Conservation (phyloP, 1,284 basidiomycete genomes). For the Tranzscheliella williamsii region DNA sequence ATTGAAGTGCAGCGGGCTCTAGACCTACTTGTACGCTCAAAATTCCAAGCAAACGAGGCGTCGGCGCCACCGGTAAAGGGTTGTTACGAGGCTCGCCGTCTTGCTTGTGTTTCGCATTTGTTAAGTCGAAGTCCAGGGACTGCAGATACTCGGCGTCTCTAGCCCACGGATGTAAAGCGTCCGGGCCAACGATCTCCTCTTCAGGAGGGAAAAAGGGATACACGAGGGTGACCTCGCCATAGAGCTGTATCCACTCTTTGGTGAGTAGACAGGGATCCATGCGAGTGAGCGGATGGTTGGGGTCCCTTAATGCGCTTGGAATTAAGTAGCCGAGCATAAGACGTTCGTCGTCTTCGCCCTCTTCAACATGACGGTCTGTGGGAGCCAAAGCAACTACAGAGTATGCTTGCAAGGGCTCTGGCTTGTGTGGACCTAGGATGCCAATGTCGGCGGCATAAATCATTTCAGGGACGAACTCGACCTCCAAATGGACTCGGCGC, state of each 20-base stretch:
- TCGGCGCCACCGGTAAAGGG: constrained; percentile 2
- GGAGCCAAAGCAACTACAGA: constrained; percentile 22
- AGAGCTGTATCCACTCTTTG: constrained; percentile 31
- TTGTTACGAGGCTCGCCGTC: not conserved
- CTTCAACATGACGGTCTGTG: constrained; percentile 2
- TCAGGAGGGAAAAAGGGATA: constrained; percentile 26
- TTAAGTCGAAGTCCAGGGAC: no score
- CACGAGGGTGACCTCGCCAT: constrained; percentile 27
- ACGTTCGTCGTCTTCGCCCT: constrained; percentile 1
- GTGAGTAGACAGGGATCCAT: constrained; percentile 12
- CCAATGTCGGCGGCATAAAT: not conserved
- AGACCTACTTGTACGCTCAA: constrained; percentile 28
- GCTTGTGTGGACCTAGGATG: constrained; percentile 5
- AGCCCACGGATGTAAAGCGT: constrained; percentile 1
- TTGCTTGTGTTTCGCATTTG: not conserved
- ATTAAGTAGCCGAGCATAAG: constrained; percentile 22
- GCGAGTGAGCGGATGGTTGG: constrained; percentile 9
- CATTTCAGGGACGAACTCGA: constrained; percentile 17
- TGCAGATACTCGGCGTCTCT: no score
- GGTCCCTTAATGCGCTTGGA: constrained; percentile 19
- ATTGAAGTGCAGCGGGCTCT: constrained; percentile 28
- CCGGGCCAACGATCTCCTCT: constrained; percentile 9
- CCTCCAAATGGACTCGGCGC: constrained; percentile 26
- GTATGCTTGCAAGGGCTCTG: no score
- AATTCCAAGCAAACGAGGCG: constrained; percentile 19